These are phyloP conservation scores for Pisolithus orientalis DNA, from an alignment of 768 basidiomycete species.

Conservation along the genomic window DNA sequence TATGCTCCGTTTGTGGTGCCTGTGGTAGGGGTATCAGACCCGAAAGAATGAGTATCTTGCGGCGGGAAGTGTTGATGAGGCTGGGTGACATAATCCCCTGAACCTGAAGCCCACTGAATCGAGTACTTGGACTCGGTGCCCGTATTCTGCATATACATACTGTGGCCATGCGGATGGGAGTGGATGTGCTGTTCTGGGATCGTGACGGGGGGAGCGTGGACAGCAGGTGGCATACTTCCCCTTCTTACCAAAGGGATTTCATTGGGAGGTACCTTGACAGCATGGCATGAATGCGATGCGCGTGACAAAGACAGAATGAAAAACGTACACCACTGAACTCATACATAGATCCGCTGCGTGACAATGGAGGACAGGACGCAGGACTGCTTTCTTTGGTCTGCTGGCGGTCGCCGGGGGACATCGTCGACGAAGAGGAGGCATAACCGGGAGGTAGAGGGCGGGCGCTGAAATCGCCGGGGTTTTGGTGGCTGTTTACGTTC, in stretches of 20 bases:
- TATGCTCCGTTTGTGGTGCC: conserved; percentile 8
- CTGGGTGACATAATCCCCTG: conserved; percentile 1
- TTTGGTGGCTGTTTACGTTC: conserved; percentile 26
- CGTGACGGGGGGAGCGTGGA: conserved; percentile 16
- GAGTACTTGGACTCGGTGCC: not conserved
- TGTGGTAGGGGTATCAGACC: not conserved
- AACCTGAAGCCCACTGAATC: not conserved
- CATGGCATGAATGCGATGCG: conserved; percentile 7
- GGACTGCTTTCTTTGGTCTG: conserved; percentile 17
- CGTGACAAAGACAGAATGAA: not conserved
- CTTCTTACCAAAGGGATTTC: conserved; percentile 19
- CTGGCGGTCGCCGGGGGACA: conserved; percentile 35
- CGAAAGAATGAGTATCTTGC: conserved; percentile 15
- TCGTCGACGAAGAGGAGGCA: conserved; percentile 39
- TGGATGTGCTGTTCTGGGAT: conserved; percentile 9
- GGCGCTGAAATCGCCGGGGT: conserved; percentile 21
- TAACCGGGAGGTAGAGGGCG: conserved; percentile 25
- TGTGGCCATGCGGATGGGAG: conserved; percentile 7
- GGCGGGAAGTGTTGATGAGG: conserved; percentile 3
- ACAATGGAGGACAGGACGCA: conserved; percentile 8
- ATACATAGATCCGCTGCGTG: conserved; percentile 22
- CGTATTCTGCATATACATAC: not conserved
- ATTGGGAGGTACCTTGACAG: conserved; percentile 16
- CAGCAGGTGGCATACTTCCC: conserved; percentile 18
- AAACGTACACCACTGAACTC: conserved; percentile 20